A percentile compares a stretch with the other conserved stretches of the same genome.
phyloP scores from a whole-genome alignment of 768 basidiomycete genomes.

The Ephemerocybe angulata region DNA sequence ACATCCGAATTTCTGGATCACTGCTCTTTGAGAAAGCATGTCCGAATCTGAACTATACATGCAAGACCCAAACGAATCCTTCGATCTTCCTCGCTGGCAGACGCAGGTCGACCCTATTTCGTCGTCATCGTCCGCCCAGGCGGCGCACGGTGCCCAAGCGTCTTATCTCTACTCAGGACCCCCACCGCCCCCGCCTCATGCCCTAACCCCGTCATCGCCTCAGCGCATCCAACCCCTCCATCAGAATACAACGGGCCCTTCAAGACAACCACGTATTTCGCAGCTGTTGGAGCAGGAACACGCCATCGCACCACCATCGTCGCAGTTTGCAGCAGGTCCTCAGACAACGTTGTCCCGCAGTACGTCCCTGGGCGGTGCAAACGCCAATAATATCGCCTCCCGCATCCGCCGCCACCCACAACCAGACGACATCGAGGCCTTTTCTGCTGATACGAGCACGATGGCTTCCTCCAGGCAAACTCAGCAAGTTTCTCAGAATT shows the following conservation, averaged over 20 bases:
- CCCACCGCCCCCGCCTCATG: slow-evolving; percentile 48
- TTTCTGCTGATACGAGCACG: slow-evolving; percentile 35
- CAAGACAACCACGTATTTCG: slow-evolving; percentile 57
- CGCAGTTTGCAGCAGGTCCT: slow-evolving; percentile 49
- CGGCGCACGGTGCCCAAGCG: slow-evolving; percentile 56
- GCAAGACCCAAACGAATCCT: slow-evolving; percentile 75
- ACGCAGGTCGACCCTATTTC: slow-evolving; percentile 55
- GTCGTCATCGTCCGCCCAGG: slow-evolving; percentile 31
- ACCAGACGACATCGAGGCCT: slow-evolving; percentile 64
- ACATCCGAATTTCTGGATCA: not conserved
- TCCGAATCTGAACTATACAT: slow-evolving; percentile 78
- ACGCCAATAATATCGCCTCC: slow-evolving; percentile 31
- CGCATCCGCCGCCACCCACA: slow-evolving; percentile 62
- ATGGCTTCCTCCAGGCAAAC: slow-evolving; percentile 37
- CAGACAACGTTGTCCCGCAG: slow-evolving; percentile 62
- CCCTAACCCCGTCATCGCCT: slow-evolving; percentile 34
- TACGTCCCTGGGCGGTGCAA: slow-evolving; percentile 56
- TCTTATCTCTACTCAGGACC: slow-evolving; percentile 53
- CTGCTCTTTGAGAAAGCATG: slow-evolving; percentile 42
- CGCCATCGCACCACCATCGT: slow-evolving; percentile 36
- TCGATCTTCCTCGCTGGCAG: slow-evolving; percentile 76
- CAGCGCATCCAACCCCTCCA: slow-evolving; percentile 50
- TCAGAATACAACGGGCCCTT: slow-evolving; percentile 42
- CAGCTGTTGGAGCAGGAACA: slow-evolving; percentile 68
- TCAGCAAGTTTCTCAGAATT: slow-evolving; percentile 38